These are phyloP conservation scores for Daldinia sp. DNA, from an alignment of 2,329 filamentous ascomycete genomes.

Conservation along the genomic window DNA sequence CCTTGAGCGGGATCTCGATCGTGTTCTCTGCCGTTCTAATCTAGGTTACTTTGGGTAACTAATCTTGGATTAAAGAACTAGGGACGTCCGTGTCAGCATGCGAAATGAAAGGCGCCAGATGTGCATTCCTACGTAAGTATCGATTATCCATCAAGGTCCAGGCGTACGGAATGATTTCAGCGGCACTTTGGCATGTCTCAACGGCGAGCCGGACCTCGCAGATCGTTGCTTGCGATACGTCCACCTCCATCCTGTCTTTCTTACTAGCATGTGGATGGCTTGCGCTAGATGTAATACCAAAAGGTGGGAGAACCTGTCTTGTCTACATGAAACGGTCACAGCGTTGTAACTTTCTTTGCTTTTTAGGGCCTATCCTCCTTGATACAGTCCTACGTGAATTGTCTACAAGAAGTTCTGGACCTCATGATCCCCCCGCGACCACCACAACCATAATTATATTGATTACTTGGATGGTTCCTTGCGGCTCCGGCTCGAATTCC, in stretches of 20 bases:
- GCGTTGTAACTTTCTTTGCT: constrained; percentile 17
- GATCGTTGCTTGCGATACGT: constrained; percentile 28
- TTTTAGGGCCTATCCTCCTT: constrained; percentile 15
- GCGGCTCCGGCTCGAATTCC: constrained; percentile 4
- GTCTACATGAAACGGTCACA: constrained; percentile 31
- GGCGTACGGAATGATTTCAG: constrained; percentile 37
- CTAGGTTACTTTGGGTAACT: not conserved
- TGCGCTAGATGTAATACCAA: constrained; percentile 17
- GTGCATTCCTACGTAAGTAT: constrained; percentile 8
- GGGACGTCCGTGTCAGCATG: constrained; percentile 9
- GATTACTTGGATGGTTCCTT: not conserved
- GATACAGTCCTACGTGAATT: not conserved
- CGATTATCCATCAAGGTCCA: constrained; percentile 29
- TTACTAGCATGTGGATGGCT: constrained; percentile 14
- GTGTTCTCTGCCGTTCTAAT: constrained; percentile 1
- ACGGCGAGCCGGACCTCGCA: constrained; percentile 23
- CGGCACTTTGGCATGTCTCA: constrained; percentile 36
- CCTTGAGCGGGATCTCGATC: constrained; percentile 2
- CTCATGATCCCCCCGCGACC: constrained; percentile 28
- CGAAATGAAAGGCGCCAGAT: constrained; percentile 12
- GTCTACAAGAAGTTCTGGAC: constrained; percentile 31
- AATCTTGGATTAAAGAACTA: constrained; percentile 9
- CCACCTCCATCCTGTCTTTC: constrained; percentile 15
- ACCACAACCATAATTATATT: constrained; percentile 6
- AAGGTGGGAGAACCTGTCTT: constrained; percentile 14